Evolutionary conservation across 352 stramenopile genomes (phyloP), one percentile per base, ranked within the genome.

Genomic region (Pythium phragmitis): DNA sequence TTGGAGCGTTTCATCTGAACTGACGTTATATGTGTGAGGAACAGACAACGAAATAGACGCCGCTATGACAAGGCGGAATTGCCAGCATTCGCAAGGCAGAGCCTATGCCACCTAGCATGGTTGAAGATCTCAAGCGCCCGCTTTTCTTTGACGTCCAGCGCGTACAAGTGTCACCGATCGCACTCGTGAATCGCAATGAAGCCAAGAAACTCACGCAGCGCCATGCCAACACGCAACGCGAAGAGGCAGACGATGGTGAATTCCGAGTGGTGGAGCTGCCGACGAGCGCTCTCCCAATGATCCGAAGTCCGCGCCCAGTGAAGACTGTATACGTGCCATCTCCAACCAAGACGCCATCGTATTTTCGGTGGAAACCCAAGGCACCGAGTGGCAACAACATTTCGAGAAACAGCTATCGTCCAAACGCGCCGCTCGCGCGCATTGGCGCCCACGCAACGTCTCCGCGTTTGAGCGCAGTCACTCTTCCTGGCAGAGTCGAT

Each of bases 341-440:
- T 1, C 79, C 81, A 11, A 73, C 77, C 7, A 75, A 78, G 30
- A 88, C 79, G 0, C 81, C 79, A 0, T 68, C 79, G 52, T 90
- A 90, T 60, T 90, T 88, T 56, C 74, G 79, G 19, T 90, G 77
- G 81, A 87, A 85, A 34, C 72, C 65, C 3, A 67, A 77, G 11
- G 41, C 51, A 1, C 36, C 23, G n/a, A 47, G 13, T 13, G 41
- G 28, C 0, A 57, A 65, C 45, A 62, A 51, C 7, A 26, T 45
- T 3, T 16, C 37, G 9, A 39, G 28, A 41, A 50, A n/a, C 36
- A 59, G 28, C 6, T 16, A 48, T 33, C 45, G n/a, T 14, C 47
- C 61, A 0, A 21, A 9, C 3, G 26, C n/a, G 0, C 49, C 61
- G 26, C 36, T 43, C 30, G n/a, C 51, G 26, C 60, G 60, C 33